These are phyloP conservation scores for Mariannaea elegans DNA, from an alignment of 2,329 filamentous ascomycete species.

Conservation along the genomic window DNA sequence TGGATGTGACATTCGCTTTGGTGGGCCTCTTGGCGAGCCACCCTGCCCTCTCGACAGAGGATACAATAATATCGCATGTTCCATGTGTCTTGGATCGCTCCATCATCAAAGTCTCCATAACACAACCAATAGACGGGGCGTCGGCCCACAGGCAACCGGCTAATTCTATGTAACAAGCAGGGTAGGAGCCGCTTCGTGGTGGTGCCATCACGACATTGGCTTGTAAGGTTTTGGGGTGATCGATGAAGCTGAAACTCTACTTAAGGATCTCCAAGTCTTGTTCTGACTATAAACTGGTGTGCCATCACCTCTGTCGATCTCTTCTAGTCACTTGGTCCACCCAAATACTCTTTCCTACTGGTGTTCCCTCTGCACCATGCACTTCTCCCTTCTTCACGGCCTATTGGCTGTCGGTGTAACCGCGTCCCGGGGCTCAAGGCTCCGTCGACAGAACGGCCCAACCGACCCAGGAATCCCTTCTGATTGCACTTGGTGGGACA, in stretches of 20 bases:
- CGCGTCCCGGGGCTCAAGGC: not conserved
- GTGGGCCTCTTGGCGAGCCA: not conserved
- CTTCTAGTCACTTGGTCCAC: not conserved
- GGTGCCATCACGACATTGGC: not conserved
- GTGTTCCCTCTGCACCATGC: slow-evolving; percentile 1
- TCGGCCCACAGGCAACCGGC: not conserved
- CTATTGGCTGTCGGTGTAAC: slow-evolving; percentile 3
- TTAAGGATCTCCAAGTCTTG: slow-evolving; percentile 9
- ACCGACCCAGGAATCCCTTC: slow-evolving; percentile 4
- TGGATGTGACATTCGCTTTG: not conserved
- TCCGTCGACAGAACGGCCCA: slow-evolving; percentile 11
- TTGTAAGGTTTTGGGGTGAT: not conserved
- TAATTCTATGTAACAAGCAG: not conserved
- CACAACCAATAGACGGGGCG: not conserved
- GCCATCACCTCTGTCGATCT: not conserved
- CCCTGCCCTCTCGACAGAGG: not conserved
- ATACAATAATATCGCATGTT: not conserved
- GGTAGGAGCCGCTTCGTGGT: not conserved
- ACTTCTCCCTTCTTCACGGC: not conserved
- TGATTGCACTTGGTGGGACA: slow-evolving; percentile 20
- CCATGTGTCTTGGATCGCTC: not conserved
- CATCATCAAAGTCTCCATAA: slow-evolving; percentile 1
- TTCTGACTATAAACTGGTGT: not conserved
- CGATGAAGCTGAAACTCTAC: slow-evolving; percentile 2
- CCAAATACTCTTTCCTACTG: not conserved